Percentiles rank a stretch among this genome's conserved stretches.
Conservation (phyloP, 805 yeast genomes). For the Brettanomyces sp. region DNA sequence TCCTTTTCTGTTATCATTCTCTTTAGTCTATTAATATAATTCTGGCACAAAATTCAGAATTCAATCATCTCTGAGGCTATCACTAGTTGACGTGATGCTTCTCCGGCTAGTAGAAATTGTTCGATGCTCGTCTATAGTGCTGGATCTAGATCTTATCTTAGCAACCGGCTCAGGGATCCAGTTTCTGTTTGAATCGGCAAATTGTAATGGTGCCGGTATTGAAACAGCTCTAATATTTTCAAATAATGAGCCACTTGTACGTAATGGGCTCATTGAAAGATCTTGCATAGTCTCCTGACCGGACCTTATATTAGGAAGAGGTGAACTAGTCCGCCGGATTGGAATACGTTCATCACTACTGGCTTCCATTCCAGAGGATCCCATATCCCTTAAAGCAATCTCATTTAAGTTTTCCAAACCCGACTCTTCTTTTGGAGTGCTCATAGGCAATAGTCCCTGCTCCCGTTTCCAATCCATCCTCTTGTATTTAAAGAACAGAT, state of each 20-base stretch:
- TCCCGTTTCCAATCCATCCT: conserved; percentile 11
- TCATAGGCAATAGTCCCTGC: conserved; percentile 1
- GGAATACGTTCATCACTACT: conserved; percentile 1
- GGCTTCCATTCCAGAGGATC: conserved; percentile 3
- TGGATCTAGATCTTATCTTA: conserved; percentile 12
- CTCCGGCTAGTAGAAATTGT: background rate
- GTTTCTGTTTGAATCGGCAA: conserved; percentile 7
- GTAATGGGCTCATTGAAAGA: too few relatives aligned
- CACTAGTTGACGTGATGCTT: background rate
- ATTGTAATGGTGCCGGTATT: background rate
- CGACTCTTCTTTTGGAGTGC: background rate
- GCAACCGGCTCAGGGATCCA: background rate
- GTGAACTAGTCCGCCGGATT: background rate
- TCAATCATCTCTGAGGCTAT: too few relatives aligned
- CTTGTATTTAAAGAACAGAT: conserved; percentile 60
- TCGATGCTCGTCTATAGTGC: conserved; percentile 16
- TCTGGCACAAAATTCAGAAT: too few relatives aligned
- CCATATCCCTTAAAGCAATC: background rate
- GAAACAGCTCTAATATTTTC: conserved; percentile 4
- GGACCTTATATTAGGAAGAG: background rate
- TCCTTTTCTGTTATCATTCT: too few relatives aligned
- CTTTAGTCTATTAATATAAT: too few relatives aligned
- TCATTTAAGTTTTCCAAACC: too few relatives aligned
- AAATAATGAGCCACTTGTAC: too few relatives aligned
- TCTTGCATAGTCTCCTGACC: background rate